Percentiles rank a stretch among this genome's conserved stretches.
These are phyloP conservation scores for Coemansia sp. DNA, from an alignment of 192 early-diverging fungal genomes.

Conservation along the genomic window DNA sequence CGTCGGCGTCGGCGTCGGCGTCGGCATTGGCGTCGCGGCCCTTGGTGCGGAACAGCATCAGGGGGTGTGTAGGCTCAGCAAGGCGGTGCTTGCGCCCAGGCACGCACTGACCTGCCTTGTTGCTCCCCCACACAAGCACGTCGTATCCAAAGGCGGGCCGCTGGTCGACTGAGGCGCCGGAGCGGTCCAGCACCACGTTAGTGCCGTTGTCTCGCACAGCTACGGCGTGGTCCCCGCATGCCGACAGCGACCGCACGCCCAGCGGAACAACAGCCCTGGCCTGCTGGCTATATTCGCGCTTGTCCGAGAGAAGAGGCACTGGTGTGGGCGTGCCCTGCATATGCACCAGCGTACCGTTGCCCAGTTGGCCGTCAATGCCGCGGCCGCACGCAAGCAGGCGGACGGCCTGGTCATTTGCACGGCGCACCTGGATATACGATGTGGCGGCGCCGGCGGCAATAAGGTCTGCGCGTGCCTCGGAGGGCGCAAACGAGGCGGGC, in stretches of 20 bases:
- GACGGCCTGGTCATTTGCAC: constrained; percentile 1
- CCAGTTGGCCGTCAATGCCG: constrained; percentile 44
- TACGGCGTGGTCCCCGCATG: constrained; percentile 22
- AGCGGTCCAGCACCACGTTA: constrained; percentile 29
- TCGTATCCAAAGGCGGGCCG: constrained; percentile 32
- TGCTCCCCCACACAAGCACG: constrained; percentile 41
- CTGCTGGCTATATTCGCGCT: constrained; percentile 10
- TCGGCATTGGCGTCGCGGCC: too few relatives aligned
- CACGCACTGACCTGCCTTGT: constrained; percentile 29
- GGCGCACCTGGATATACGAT: constrained; percentile 23
- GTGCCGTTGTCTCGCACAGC: constrained; percentile 35
- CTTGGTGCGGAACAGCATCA: constrained; percentile 13
- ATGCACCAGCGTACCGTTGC: constrained; percentile 24
- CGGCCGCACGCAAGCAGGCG: constrained; percentile 27
- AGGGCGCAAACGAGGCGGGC: constrained; percentile 4
- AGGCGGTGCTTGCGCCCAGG: constrained; percentile 35
- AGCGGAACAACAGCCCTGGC: constrained; percentile 11
- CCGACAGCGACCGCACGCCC: constrained; percentile 15
- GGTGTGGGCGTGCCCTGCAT: constrained; percentile 18
- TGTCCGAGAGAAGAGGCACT: constrained; percentile 12
- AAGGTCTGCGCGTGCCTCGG: constrained; percentile 7
- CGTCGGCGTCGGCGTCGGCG: not conserved
- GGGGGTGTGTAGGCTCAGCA: constrained; percentile 19
- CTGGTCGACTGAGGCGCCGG: constrained; percentile 9
- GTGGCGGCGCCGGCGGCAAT: constrained; percentile 30